These are phyloP conservation scores for Aulographum hederae DNA, from an alignment of 2,329 filamentous ascomycete species.

Conservation along the genomic window DNA sequence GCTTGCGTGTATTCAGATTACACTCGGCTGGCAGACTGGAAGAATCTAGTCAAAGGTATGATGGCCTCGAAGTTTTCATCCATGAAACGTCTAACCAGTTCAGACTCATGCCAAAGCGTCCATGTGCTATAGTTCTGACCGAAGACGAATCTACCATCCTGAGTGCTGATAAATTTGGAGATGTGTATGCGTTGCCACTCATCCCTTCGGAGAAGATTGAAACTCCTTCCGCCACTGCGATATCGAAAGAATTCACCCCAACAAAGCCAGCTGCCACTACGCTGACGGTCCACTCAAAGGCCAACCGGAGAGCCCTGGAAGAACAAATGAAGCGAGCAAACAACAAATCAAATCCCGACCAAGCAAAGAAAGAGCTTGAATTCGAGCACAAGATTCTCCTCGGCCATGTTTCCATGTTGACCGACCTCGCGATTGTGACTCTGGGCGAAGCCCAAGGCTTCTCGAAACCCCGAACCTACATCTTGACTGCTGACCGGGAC, in stretches of 20 bases:
- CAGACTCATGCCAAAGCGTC: conserved; percentile 77
- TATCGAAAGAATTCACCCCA: conserved; percentile 9
- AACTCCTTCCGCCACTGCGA: too few species aligned
- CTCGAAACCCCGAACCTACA: conserved; percentile 41
- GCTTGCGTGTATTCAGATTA: conserved; percentile 63
- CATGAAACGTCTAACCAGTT: conserved; percentile 1
- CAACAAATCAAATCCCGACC: conserved; percentile 15
- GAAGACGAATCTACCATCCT: conserved; percentile 56
- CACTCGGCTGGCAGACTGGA: conserved; percentile 40
- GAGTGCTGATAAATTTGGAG: conserved; percentile 87
- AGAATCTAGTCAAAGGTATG: conserved; percentile 53
- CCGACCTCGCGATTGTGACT: conserved; percentile 43
- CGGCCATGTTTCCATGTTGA: conserved; percentile 91
- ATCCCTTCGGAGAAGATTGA: conserved; percentile 23
- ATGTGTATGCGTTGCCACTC: conserved; percentile 79
- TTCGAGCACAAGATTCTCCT: conserved; percentile 69
- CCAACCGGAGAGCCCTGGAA: conserved; percentile 39
- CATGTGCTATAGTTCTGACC: conserved; percentile 56
- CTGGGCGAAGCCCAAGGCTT: conserved; percentile 5
- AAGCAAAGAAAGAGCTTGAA: conserved; percentile 27
- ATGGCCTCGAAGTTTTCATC: conserved; percentile 6
- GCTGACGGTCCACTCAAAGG: conserved; percentile 42
- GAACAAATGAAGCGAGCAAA: conserved; percentile 32
- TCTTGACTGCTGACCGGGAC: conserved; percentile 51
- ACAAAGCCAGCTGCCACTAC: conserved; percentile 32